Evolutionary conservation across 495 filamentous ascomycete species (phyloP), one percentile per base, ranked within the genome.

Genomic region (Barbatosphaeria neglecta): DNA sequence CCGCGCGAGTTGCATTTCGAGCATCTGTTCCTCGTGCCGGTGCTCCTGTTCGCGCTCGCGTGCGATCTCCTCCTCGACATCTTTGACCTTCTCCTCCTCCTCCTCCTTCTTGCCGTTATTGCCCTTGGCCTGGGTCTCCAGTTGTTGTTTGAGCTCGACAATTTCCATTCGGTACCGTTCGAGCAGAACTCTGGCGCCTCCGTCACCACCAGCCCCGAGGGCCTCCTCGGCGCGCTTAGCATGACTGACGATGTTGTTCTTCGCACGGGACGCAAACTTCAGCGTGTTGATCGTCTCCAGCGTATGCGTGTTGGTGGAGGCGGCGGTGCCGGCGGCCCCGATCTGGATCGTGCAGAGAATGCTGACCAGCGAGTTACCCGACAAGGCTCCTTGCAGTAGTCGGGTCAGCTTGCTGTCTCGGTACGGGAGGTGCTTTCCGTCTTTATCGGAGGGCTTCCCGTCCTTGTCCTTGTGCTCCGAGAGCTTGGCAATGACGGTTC

Each of bases 141-240:
- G 78, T 58, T 96, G 86, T 44, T 71, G 69, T 41, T 82, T 79
- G 39, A 98, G 71, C 48, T 90, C 82, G 40, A 78, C 76, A 50
- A 98, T 98, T 60, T 98, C 92, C 79, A 95, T 77, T 19, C 92
- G 81, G 62, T 98, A 98, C 38, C 90, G 78, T 55, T 98, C 92
- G 3, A 98, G 75, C 18, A 98, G 73, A 5, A 90, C 88, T 38
- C 87, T 78, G 33, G 87, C 89, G 6, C 84, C 86, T 2, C 86
- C 80, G 64, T 95, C 89, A 9, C 78, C 82, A 13, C 78, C 84
- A 41, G 70, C 68, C 10, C 84, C 80, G 35, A 92, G 72, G 20
- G 90, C 84, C 53, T 95, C 90, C 55, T 98, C 93, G 17, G 87
- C 88, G 59, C 81, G 84, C 74, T 95, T 96, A 10, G 92, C 92